A percentile compares a stretch with the other conserved stretches of the same genome.
Conservation (phyloP, 441 rosid species). For the Adansonia gregorii region DNA sequence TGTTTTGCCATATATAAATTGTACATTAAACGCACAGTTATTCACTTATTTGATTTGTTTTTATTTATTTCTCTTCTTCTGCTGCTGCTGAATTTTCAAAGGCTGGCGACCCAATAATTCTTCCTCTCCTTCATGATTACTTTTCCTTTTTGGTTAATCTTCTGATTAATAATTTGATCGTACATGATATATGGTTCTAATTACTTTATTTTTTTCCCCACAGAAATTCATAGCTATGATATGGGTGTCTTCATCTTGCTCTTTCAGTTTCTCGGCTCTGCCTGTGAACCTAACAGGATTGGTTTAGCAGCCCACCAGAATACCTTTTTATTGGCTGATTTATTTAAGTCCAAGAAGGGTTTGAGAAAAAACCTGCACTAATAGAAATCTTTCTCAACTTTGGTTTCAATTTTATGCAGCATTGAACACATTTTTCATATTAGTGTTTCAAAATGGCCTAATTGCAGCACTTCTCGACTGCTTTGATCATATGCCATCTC, state of each 20-base stretch:
- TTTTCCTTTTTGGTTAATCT: slow-evolving; percentile 42
- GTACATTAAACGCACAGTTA: background rate
- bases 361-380: background rate
- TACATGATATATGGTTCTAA: slow-evolving; percentile 21
- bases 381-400: background rate
- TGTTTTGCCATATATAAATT: background rate
- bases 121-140: slow-evolving; percentile 33
- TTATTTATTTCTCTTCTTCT: background rate
- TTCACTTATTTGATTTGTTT: background rate
- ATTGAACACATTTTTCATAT: background rate
- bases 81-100: slow-evolving; percentile 9
- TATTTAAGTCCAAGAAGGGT: background rate
- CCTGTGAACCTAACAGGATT: background rate
- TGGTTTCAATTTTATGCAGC: background rate
- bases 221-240: background rate
- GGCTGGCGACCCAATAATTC: background rate
- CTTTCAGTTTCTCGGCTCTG: background rate
- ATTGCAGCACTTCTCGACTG: background rate
- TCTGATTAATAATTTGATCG: slow-evolving; percentile 40
- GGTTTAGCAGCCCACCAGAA: background rate
- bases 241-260: background rate
- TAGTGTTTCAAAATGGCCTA: background rate
- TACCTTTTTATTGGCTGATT: background rate
- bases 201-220: background rate
- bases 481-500: slow-evolving; percentile 8